Percentiles rank a stretch among this genome's conserved stretches.
Evolutionary conservation across 164 flowering plant species (phyloP).

Genomic region (Amborella trichopoda): DNA sequence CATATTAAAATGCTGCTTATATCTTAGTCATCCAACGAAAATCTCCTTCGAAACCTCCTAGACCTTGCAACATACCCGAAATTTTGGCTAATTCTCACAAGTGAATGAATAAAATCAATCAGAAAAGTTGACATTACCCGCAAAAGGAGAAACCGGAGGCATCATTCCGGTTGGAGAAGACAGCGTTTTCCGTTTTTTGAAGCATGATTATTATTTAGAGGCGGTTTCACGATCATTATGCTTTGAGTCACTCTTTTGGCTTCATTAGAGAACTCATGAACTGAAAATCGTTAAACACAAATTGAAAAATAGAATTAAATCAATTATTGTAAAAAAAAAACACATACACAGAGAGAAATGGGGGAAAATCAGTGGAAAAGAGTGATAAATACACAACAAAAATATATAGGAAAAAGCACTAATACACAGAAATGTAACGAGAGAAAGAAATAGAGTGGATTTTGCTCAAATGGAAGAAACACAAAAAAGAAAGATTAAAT

Average conservation of each 20-base stretch:
- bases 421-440: too few species aligned
- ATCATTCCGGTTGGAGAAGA: conserved; percentile 69
- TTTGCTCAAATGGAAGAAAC: background rate
- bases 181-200: conserved; percentile 47
- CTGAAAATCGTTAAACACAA: conserved; percentile 12
- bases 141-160: too few species aligned
- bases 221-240: conserved; percentile 69
- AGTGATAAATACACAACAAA: too few species aligned
- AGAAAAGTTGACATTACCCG: too few species aligned
- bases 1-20: too few species aligned
- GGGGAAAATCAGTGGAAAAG: too few species aligned
- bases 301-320: background rate
- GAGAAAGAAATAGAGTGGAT: background rate
- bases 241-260: conserved; percentile 60
- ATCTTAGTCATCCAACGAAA: too few species aligned
- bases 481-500: background rate
- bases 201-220: conserved; percentile 25
- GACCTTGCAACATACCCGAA: too few species aligned
- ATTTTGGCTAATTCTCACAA: too few species aligned
- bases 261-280: conserved; percentile 28
- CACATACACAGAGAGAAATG: background rate
- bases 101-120: too few species aligned
- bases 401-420: too few species aligned
- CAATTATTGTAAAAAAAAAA: background rate
- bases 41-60: too few species aligned